phyloP scores from a whole-genome alignment of 2,329 filamentous ascomycete species.

The Lecanoromycetidae sp. region DNA sequence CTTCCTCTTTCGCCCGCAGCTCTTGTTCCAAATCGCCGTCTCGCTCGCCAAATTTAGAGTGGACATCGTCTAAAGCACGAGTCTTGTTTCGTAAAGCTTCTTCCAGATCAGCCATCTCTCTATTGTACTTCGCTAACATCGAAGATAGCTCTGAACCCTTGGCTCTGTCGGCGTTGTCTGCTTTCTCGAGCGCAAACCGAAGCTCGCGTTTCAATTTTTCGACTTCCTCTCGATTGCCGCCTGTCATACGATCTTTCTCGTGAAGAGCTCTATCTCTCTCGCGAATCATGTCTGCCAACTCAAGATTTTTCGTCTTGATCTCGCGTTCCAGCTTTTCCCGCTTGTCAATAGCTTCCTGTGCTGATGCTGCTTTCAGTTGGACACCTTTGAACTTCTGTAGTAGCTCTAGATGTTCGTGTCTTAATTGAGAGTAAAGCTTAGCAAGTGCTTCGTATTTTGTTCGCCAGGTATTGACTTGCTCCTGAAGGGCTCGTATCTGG shows the following conservation, averaged over 20 bases:
- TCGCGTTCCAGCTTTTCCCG: slow-evolving; percentile 93
- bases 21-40: slow-evolving; percentile 75
- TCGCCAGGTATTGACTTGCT: slow-evolving; percentile 96
- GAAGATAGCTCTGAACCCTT: slow-evolving; percentile 93
- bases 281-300: slow-evolving; percentile 95
- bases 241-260: slow-evolving; percentile 77
- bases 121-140: slow-evolving; percentile 90
- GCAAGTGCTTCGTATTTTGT: slow-evolving; percentile 93
- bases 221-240: slow-evolving; percentile 80
- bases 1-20: slow-evolving; percentile 88
- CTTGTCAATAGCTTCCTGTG: slow-evolving; percentile 89
- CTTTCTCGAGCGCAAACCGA: slow-evolving; percentile 78
- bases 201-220: slow-evolving; percentile 93
- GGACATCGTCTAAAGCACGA: slow-evolving; percentile 70
- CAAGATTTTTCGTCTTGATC: slow-evolving; percentile 98
- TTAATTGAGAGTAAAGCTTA: slow-evolving; percentile 91
- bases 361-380: slow-evolving; percentile 90
- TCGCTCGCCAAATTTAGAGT: slow-evolving; percentile 64
- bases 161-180: slow-evolving; percentile 79
- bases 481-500: slow-evolving; percentile 81
- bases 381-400: slow-evolving; percentile 93
- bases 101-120: slow-evolving; percentile 92
- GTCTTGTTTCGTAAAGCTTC: slow-evolving; percentile 82
- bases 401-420: slow-evolving; percentile 87
- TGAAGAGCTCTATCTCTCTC: slow-evolving; percentile 88